phyloP scores from a whole-genome alignment of 2,329 filamentous ascomycete genomes.

The Aspergillus sp. region DNA sequence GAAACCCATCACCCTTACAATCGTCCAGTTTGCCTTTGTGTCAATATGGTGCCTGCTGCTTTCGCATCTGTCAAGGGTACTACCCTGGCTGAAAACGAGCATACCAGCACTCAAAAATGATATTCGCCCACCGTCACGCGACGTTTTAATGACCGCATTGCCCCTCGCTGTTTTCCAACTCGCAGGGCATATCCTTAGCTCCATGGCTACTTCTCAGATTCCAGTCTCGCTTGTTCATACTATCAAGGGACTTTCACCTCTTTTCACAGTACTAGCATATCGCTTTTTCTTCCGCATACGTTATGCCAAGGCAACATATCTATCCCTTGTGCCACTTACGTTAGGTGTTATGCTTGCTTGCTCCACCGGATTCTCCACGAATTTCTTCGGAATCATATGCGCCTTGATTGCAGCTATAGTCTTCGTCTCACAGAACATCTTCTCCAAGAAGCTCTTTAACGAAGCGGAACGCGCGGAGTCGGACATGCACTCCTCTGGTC shows the following conservation, averaged over 20 bases:
- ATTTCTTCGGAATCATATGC: slow-evolving; percentile 86
- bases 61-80: slow-evolving; percentile 73
- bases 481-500: slow-evolving; percentile 64
- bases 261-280: slow-evolving; percentile 95
- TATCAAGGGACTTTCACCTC: slow-evolving; percentile 93
- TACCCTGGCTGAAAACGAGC: slow-evolving; percentile 70
- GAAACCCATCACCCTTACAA: slow-evolving; percentile 87
- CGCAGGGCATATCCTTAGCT: slow-evolving; percentile 88
- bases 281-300: slow-evolving; percentile 84
- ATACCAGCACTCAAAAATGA: slow-evolving; percentile 83
- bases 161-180: slow-evolving; percentile 93
- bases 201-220: slow-evolving; percentile 90
- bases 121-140: slow-evolving; percentile 77
- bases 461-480: slow-evolving; percentile 84
- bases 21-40: slow-evolving; percentile 93
- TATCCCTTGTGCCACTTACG: slow-evolving; percentile 88
- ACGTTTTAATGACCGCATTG: slow-evolving; percentile 85
- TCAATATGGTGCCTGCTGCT: slow-evolving; percentile 83
- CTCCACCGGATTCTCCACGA: slow-evolving; percentile 85
- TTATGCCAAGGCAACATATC: slow-evolving; percentile 84
- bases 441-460: slow-evolving; percentile 97
- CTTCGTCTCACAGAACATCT: slow-evolving; percentile 98
- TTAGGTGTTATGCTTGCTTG: slow-evolving; percentile 95
- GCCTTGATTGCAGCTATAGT: slow-evolving; percentile 89
- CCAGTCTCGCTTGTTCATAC: slow-evolving; percentile 97